phyloP scores from a whole-genome alignment of 177 flowering plant genomes.

The Telopea speciosissima region DNA sequence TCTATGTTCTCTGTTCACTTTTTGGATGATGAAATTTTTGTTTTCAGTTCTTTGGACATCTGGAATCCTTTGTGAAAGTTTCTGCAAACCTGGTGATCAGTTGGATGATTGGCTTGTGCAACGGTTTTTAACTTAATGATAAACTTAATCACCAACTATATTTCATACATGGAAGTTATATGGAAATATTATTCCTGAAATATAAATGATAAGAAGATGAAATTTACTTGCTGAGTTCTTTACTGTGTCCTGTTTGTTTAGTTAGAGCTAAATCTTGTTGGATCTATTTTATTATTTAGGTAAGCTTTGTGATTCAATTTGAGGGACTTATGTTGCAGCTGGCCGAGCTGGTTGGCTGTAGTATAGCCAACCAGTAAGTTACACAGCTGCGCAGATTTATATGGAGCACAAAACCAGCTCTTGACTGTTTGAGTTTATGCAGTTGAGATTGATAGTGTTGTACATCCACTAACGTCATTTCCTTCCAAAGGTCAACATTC shows the following conservation, averaged over 20 bases:
- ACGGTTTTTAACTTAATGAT: no score
- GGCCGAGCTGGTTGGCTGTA: constrained; percentile 34
- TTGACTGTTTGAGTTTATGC: constrained; percentile 13
- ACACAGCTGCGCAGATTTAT: constrained; percentile 22
- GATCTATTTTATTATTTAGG: not conserved
- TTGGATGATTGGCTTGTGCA: no score
- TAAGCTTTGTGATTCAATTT: not conserved
- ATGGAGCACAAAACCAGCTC: constrained; percentile 25
- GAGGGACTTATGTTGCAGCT: constrained; percentile 13
- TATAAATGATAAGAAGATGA: no score
- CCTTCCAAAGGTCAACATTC: no score
- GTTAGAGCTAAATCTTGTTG: not conserved
- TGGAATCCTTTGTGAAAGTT: not conserved
- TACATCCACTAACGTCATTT: constrained; percentile 5
- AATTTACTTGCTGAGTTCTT: not conserved
- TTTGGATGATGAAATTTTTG: no score
- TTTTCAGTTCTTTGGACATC: not conserved
- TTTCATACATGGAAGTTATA: no score
- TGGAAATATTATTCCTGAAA: no score
- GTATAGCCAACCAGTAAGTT: constrained; percentile 27
- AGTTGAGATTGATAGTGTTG: constrained; percentile 23
- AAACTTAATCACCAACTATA: no score
- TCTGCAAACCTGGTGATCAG: no score
- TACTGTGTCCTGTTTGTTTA: not conserved
- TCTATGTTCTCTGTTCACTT: no score